These are phyloP conservation scores for Atalantia buxifolia DNA, from an alignment of 345 rosid species.

Conservation along the genomic window DNA sequence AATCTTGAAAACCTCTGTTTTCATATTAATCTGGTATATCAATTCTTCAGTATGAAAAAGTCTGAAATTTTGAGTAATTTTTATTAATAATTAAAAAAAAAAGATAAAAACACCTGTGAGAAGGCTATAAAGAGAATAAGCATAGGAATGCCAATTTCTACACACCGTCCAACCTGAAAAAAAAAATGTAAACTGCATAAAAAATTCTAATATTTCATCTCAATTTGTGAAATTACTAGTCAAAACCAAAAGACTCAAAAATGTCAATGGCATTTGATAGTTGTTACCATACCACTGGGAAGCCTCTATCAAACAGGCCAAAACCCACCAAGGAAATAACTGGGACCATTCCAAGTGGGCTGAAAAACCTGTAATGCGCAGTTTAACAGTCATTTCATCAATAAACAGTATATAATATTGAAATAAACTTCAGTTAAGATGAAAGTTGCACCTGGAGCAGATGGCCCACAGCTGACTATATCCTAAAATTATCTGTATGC, in stretches of 20 bases:
- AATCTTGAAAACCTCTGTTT: background rate
- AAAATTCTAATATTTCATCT: background rate
- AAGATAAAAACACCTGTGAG: constrained; percentile 62
- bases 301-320: constrained; percentile 95
- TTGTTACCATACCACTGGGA: constrained; percentile 71
- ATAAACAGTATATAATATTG: background rate
- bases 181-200: background rate
- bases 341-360: constrained; percentile 98
- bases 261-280: background rate
- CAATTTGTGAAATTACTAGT: background rate
- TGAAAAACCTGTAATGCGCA: constrained; percentile 69
- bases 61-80: background rate
- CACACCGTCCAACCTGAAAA: constrained; percentile 79
- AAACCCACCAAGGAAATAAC: constrained; percentile 89
- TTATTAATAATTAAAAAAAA: background rate
- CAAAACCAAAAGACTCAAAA: background rate
- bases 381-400: background rate
- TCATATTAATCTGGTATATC: background rate
- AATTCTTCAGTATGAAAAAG: background rate
- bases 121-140: constrained; percentile 71
- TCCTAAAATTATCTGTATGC: constrained; percentile 89
- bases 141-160: constrained; percentile 91
- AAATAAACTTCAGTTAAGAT: constrained; percentile 2
- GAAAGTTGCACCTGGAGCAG: constrained; percentile 68
- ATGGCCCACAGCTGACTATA: constrained; percentile 97